phyloP scores from a whole-genome alignment of 225 moss, liverwort and hornwort species.

The Polytrichum commune region DNA sequence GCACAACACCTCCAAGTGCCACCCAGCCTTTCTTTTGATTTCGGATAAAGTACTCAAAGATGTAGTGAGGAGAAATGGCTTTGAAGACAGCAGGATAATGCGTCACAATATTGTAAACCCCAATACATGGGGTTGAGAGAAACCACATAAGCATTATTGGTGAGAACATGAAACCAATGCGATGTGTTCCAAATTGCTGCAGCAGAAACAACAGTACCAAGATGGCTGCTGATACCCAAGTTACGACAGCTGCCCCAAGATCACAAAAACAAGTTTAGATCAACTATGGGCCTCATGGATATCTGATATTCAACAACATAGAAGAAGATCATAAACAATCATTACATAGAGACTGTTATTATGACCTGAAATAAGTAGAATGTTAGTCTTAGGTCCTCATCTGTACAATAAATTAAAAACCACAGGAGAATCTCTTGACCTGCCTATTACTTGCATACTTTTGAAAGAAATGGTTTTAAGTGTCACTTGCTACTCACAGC shows the following conservation, averaged over 20 bases:
- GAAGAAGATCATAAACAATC: no score
- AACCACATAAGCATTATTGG: constrained; percentile 71
- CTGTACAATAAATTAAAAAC: no score
- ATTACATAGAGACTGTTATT: no score
- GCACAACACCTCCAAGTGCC: constrained; percentile 76
- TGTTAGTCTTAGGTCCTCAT: no score
- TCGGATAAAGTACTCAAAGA: constrained; percentile 52
- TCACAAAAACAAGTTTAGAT: no score
- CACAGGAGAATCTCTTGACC: no score
- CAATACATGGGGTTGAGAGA: constrained; percentile 48
- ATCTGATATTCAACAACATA: no score
- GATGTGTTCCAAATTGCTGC: constrained; percentile 71
- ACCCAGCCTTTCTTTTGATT: constrained; percentile 68
- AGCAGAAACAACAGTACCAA: constrained; percentile 54
- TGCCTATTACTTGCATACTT: no score
- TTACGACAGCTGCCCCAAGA: constrained; percentile 58
- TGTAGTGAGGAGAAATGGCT: constrained; percentile 68
- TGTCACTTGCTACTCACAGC: constrained; percentile 26
- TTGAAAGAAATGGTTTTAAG: no score
- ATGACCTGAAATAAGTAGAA: no score
- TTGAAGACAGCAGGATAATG: constrained; percentile 59
- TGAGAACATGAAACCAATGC: constrained; percentile 67
- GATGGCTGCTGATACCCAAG: constrained; percentile 60
- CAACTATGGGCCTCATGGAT: no score
- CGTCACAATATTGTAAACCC: constrained; percentile 59